Conservation (phyloP, 2,329 filamentous ascomycete species). For the Epichloe gansuensis region DNA sequence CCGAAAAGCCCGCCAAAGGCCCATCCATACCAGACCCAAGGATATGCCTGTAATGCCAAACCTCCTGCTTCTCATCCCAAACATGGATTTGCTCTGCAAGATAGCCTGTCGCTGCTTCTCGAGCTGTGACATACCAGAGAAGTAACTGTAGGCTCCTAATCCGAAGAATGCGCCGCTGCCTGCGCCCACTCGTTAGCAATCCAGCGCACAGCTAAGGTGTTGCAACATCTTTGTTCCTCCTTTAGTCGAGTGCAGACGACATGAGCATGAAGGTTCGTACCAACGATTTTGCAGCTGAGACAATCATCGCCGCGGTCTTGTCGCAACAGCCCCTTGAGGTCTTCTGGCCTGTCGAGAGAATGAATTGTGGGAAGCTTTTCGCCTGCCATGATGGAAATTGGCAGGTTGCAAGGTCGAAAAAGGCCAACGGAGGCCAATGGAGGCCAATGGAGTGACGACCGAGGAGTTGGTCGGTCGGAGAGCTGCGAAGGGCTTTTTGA, state of each 20-base stretch:
- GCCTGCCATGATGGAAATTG: slow-evolving; percentile 16
- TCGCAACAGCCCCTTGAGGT: slow-evolving; percentile 44
- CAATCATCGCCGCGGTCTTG: slow-evolving; percentile 53
- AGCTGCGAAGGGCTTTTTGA: background rate
- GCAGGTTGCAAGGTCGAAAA: background rate
- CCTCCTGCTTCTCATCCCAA: slow-evolving; percentile 60
- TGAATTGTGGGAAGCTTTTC: slow-evolving; percentile 37
- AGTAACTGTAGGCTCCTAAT: slow-evolving; percentile 65
- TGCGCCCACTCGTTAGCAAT: slow-evolving; percentile 19
- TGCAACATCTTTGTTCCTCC: background rate
- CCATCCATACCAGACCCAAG: slow-evolving; percentile 54
- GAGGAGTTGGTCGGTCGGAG: background rate
- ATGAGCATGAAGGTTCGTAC: slow-evolving; percentile 31
- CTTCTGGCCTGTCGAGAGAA: slow-evolving; percentile 47
- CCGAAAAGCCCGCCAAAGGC: slow-evolving; percentile 54
- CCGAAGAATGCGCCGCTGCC: slow-evolving; percentile 65
- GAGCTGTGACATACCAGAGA: slow-evolving; percentile 61
- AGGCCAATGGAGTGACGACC: background rate
- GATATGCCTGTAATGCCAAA: slow-evolving; percentile 57
- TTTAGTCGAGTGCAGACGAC: background rate
- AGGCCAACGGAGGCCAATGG: too few species aligned
- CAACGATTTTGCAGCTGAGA: slow-evolving; percentile 56
- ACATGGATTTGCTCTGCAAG: slow-evolving; percentile 54
- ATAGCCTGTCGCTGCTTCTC: slow-evolving; percentile 53
- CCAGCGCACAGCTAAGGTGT: too few species aligned